Base-by-base conservation (phyloP, 192 early-diverging fungal species). In the Coemansia sp. region DNA sequence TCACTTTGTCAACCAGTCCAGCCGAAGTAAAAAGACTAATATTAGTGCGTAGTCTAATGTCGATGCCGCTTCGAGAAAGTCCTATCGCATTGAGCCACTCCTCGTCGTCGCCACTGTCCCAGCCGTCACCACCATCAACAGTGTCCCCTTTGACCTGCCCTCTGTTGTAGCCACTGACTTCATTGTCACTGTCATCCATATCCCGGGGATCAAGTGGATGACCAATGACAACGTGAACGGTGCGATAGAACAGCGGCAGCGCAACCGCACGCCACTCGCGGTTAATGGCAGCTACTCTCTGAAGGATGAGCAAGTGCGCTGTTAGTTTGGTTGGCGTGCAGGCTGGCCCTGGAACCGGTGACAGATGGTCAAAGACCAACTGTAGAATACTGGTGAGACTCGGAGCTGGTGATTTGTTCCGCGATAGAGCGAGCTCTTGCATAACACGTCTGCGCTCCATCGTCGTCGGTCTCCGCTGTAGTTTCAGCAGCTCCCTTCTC, bases 161-260 rank as follows among this genome's bases (percentile, higher is more conserved):
- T 23, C 23, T 44, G 4, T 44, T 16, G 43, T 4, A 13, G 3
- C 4, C 43, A 16, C 43, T 14, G 43, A 4, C 43, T 23, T 23
- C 23, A 23, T 23, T 23, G 23, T 23, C 23, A 23, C 43, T 16
- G 43, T 16, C 43, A 44, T 16, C 14, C 43, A 16, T 4, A 44
- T 16, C 14, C 10, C 43, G 14, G 3, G 13, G 43, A 35, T 16
- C 47, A 23, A 23, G 47, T 3, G 19, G 6, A 7, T 17, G 13
- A 17, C 43, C 32, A 23, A 55, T 64, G 7, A 52, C 17, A 0
- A 75, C 40, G 3, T 55, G 0, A 1, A 44, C 50, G 1, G 64
- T 69, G 28, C 64, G 57, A 63, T 57, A 62, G 6, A 66, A n/a
- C 37, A 42, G 38, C n/a, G 67, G 63, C 1, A 66, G 21, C 1